phyloP scores from a whole-genome alignment of 176 grass and related monocot genomes.

The Calamus simplicifolius region DNA sequence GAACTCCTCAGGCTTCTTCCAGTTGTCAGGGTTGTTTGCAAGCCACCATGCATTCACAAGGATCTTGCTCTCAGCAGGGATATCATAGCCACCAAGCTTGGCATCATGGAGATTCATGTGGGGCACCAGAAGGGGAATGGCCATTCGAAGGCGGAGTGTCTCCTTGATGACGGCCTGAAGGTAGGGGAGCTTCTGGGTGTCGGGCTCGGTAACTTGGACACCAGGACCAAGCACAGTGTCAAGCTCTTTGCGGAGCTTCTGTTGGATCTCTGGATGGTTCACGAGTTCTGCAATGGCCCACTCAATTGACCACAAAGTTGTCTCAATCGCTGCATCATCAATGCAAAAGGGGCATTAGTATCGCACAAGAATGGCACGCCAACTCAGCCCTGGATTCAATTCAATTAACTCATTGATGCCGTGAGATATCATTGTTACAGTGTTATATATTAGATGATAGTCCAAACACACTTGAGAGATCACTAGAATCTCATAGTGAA shows the following conservation, averaged over 20 bases:
- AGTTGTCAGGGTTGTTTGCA: slow-evolving; percentile 58
- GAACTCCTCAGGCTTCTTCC: slow-evolving; percentile 60
- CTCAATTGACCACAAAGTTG: slow-evolving; percentile 34
- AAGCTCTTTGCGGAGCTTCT: slow-evolving; percentile 54
- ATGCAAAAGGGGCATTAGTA: not conserved
- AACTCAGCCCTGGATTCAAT: no score
- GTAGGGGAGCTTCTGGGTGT: slow-evolving; percentile 60
- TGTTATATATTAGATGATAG: no score
- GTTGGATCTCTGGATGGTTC: slow-evolving; percentile 36
- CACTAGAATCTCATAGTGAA: no score
- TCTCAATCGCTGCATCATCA: slow-evolving; percentile 30
- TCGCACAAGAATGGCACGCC: no score
- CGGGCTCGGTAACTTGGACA: slow-evolving; percentile 54
- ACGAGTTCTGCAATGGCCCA: slow-evolving; percentile 38
- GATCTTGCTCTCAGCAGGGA: slow-evolving; percentile 76
- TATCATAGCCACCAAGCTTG: slow-evolving; percentile 61
- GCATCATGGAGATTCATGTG: slow-evolving; percentile 85
- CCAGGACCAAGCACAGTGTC: slow-evolving; percentile 36
- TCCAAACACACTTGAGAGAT: no score
- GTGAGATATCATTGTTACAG: no score
- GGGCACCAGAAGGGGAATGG: slow-evolving; percentile 66
- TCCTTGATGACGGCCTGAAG: slow-evolving; percentile 80
- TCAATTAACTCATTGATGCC: no score
- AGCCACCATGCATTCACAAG: slow-evolving; percentile 82
- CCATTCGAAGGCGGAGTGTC: slow-evolving; percentile 72